Base-by-base conservation (phyloP, 352 stramenopile species). In the Sclerospora graminicola region DNA sequence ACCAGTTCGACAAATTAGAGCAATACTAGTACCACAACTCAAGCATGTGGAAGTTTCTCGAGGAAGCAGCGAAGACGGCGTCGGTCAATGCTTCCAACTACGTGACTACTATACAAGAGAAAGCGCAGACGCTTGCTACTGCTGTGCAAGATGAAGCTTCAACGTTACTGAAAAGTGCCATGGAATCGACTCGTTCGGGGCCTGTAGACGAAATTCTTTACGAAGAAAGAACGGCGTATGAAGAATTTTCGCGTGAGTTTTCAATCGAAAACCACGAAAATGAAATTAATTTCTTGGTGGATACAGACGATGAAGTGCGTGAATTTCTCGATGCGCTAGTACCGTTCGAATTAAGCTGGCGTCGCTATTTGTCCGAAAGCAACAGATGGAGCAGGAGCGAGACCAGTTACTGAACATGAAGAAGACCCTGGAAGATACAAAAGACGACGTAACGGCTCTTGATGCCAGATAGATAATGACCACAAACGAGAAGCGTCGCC, bases 181-280 rank as follows among this genome's bases (percentile, higher is more conserved):
- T 89, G 36, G 67, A 73, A 44, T 71, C 60, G 10, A 49, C 63
- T 36, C 68, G 66, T 33, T 52, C 53, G 14, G 75, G 75, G 11
- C 80, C 80, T 4, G 78, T 92, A 28, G 80, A 92, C 42, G 80
- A 92, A 58, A 75, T 92, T 44, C 30, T 89, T 48, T 89, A 84
- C 45, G 80, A 89, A 36, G 80, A 89, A 38, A 55, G 89, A 13
- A 73, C 81, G 0, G 73, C 63, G 29, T 92, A 75, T 47, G 71
- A 83, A 45, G 61, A 57, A 8, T 92, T 92, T 19, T 57, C 47
- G 14, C 54, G 66, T 15, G 60, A 63, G 26, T 92, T 89, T 51
- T 64, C 66, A 28, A 58, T 78, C 27, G 75, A 87, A n/a, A n/a
- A n/a, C n/a, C n/a, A n/a, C n/a, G n/a, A n/a, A n/a, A n/a, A n/a